These are phyloP conservation scores for Lumnitzera racemosa DNA, from an alignment of 345 rosid species.

Conservation along the genomic window DNA sequence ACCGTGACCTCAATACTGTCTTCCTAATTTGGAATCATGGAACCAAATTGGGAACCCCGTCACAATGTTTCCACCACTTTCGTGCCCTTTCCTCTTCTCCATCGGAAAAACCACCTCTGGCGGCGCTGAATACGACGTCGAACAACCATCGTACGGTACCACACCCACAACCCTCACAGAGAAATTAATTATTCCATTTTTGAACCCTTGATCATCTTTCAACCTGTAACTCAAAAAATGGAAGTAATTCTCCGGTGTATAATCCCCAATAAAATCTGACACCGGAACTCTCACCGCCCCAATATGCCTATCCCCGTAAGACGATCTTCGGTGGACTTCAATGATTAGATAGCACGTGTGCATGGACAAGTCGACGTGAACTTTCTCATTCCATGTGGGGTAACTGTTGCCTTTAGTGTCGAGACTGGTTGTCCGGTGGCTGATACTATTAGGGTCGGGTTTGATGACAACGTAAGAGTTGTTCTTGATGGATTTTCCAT, in stretches of 20 bases:
- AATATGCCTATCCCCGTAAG: conserved; percentile 22
- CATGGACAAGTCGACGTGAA: conserved; percentile 32
- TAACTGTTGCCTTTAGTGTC: conserved; percentile 33
- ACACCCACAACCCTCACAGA: conserved; percentile 34
- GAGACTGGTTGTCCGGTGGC: neutral
- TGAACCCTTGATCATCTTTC: conserved; percentile 31
- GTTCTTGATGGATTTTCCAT: conserved; percentile 34
- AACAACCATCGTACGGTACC: too few species aligned
- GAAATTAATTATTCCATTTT: conserved; percentile 52
- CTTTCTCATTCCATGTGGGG: conserved; percentile 54
- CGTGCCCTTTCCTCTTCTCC: neutral
- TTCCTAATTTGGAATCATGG: too few species aligned
- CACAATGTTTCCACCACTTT: neutral
- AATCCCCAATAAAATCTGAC: conserved; percentile 49
- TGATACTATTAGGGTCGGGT: conserved; percentile 9
- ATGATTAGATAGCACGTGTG: conserved; percentile 26
- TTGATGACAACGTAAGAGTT: conserved; percentile 29
- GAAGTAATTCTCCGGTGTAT: conserved; percentile 35
- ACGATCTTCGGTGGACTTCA: conserved; percentile 30
- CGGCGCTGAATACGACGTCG: too few species aligned
- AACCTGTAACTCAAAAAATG: conserved; percentile 71
- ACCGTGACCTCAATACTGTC: too few species aligned
- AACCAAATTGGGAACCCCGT: neutral
- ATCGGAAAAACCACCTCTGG: too few species aligned
- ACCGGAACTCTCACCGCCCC: conserved; percentile 44